Percentiles rank a stretch among this genome's conserved stretches.
These are phyloP conservation scores for Exophiala spinifera DNA, from an alignment of 2,329 filamentous ascomycete genomes.

Conservation along the genomic window DNA sequence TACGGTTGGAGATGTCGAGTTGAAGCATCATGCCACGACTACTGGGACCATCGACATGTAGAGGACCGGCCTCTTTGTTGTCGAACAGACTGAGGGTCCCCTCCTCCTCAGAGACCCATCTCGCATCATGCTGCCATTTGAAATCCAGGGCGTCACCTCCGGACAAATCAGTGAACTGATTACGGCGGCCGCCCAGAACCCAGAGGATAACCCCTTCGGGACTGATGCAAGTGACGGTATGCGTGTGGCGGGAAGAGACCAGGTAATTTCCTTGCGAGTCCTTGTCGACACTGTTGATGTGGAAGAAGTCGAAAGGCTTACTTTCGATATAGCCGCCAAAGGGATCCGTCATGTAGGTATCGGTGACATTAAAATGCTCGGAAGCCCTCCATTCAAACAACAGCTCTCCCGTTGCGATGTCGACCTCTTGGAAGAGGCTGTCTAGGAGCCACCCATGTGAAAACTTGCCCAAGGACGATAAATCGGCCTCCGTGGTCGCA, in stretches of 20 bases:
- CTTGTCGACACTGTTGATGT: constrained; percentile 55
- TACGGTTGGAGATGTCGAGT: constrained; percentile 42
- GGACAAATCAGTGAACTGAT: constrained; percentile 42
- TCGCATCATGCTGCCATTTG: constrained; percentile 53
- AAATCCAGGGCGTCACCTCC: constrained; percentile 47
- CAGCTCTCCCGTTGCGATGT: constrained; percentile 43
- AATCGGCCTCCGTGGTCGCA: constrained; percentile 16
- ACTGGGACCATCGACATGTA: constrained; percentile 29
- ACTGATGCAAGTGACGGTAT: constrained; percentile 44
- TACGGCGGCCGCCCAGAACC: constrained; percentile 49
- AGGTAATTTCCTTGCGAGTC: constrained; percentile 45
- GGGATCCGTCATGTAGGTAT: constrained; percentile 17
- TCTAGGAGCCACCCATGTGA: constrained; percentile 42
- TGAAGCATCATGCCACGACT: constrained; percentile 46
- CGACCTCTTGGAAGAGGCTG: constrained; percentile 46
- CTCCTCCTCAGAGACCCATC: constrained; percentile 36
- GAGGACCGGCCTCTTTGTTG: constrained; percentile 33
- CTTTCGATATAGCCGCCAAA: constrained; percentile 17
- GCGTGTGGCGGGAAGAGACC: constrained; percentile 43
- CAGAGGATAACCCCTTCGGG: constrained; percentile 44
- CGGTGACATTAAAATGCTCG: constrained; percentile 39
- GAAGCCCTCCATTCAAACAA: constrained; percentile 49
- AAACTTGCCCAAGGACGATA: constrained; percentile 29
- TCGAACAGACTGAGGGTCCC: constrained; percentile 40
- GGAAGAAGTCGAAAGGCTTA: constrained; percentile 53